Percentiles rank a stretch among this genome's conserved stretches.
These are phyloP conservation scores for Hypericum androsaemum DNA, from an alignment of 345 rosid species.

Conservation along the genomic window DNA sequence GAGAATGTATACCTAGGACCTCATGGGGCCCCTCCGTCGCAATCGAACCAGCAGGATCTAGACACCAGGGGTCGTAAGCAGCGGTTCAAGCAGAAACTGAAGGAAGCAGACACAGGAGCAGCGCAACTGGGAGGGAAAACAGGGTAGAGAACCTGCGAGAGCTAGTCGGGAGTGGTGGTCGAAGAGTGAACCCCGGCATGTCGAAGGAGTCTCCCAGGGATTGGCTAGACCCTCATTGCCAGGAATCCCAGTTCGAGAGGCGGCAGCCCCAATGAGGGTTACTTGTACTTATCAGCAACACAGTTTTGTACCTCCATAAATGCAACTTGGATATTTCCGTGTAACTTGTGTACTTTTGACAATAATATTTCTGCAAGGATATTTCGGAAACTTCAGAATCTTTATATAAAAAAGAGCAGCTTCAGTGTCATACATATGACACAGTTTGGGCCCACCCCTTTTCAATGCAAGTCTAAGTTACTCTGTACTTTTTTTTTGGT, in stretches of 20 bases:
- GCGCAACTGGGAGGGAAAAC: constrained; percentile 70
- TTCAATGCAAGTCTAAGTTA: no score
- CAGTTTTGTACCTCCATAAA: no score
- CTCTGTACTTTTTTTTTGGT: no score
- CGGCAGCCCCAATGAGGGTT: constrained; percentile 33
- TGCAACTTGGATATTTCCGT: no score
- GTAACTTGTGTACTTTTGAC: no score
- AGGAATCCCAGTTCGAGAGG: constrained; percentile 77
- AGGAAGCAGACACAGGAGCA: constrained; percentile 69
- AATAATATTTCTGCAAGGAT: no score
- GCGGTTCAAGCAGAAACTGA: constrained; percentile 70
- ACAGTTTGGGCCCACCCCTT: no score
- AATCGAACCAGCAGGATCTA: constrained; percentile 51
- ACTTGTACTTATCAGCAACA: constrained; percentile 4
- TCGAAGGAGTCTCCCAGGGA: constrained; percentile 51
- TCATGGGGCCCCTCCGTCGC: constrained; percentile 82
- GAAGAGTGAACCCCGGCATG: constrained; percentile 31
- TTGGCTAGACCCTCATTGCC: constrained; percentile 93
- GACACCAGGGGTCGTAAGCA: constrained; percentile 58
- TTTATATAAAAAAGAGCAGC: no score
- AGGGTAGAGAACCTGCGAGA: constrained; percentile 67
- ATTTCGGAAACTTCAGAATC: no score
- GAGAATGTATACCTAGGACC: constrained; percentile 87
- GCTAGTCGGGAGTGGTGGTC: constrained; percentile 45
- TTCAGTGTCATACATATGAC: no score